phyloP scores from a whole-genome alignment of 352 stramenopile genomes.

The Pythium oligandrum region DNA sequence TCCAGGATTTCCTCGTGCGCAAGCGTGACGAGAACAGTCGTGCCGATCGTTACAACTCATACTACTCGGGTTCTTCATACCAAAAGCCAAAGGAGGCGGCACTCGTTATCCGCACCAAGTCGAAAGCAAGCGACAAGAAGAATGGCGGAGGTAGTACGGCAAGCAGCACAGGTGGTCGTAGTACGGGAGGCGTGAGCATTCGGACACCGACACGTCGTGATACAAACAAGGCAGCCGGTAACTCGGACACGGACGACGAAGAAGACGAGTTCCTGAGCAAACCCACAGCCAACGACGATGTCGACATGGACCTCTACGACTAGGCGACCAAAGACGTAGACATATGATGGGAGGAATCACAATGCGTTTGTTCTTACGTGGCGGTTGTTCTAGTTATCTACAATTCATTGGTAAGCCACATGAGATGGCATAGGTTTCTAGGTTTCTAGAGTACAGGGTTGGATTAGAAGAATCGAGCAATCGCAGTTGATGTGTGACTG shows the following conservation, averaged over 20 bases:
- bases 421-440: too few relatives aligned
- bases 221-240: constrained; percentile 20
- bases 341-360: too few relatives aligned
- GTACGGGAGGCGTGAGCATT: constrained; percentile 53
- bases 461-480: constrained; percentile 23
- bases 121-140: constrained; percentile 45
- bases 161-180: constrained; percentile 44
- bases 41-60: constrained; percentile 36
- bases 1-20: constrained; percentile 49
- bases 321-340: not conserved
- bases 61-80: constrained; percentile 44
- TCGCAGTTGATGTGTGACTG: constrained; percentile 7
- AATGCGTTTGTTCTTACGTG: too few relatives aligned
- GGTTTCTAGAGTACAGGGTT: too few relatives aligned
- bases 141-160: constrained; percentile 44
- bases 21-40: constrained; percentile 62
- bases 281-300: constrained; percentile 27
- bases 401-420: not conserved
- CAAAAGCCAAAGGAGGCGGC: constrained; percentile 73
- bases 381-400: constrained; percentile 3
- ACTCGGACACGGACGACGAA: constrained; percentile 74
- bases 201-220: constrained; percentile 24
- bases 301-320: constrained; percentile 48
- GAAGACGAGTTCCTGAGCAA: constrained; percentile 29
- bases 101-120: constrained; percentile 72